Evolutionary conservation across 345 rosid species (phyloP).

Genomic region (Salix caprea): DNA sequence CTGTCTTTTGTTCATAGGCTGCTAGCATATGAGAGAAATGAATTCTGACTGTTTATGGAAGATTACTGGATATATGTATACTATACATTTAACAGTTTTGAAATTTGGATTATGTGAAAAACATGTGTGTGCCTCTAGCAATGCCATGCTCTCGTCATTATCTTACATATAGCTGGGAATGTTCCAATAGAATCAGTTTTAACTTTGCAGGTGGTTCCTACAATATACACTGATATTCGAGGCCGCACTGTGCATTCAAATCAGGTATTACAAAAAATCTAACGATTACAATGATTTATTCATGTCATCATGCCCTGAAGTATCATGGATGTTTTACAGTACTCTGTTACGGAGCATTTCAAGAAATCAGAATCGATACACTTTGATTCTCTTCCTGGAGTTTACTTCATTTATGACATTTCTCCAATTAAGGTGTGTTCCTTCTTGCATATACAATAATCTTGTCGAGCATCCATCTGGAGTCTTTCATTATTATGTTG

Average conservation of each 20-base stretch:
- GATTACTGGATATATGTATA: not conserved
- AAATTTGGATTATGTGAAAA: not conserved
- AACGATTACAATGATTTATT: not conserved
- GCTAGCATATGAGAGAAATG: not conserved
- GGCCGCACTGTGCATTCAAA: conserved; percentile 36
- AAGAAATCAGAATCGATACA: conserved; percentile 51
- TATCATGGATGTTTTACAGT: conserved; percentile 38
- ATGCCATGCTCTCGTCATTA: not conserved
- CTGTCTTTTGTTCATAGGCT: not conserved
- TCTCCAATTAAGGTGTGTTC: conserved; percentile 87
- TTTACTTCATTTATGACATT: conserved; percentile 93
- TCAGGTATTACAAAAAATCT: conserved; percentile 23
- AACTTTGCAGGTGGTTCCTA: conserved; percentile 77
- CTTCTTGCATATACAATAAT: conserved; percentile 3
- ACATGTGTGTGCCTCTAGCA: not conserved
- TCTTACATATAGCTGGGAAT: not conserved
- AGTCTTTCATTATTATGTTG: not conserved
- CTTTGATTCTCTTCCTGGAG: conserved; percentile 69
- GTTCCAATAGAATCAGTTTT: conserved; percentile 3
- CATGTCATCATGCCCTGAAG: conserved; percentile 6
- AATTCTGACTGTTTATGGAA: not conserved
- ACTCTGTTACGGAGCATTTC: conserved; percentile 91
- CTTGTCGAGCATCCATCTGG: conserved; percentile 1
- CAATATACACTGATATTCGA: conserved; percentile 69
- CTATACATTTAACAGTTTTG: not conserved